phyloP scores from a whole-genome alignment of 1,139 yeast genomes.

The Wickerhamiella pararugosa region DNA sequence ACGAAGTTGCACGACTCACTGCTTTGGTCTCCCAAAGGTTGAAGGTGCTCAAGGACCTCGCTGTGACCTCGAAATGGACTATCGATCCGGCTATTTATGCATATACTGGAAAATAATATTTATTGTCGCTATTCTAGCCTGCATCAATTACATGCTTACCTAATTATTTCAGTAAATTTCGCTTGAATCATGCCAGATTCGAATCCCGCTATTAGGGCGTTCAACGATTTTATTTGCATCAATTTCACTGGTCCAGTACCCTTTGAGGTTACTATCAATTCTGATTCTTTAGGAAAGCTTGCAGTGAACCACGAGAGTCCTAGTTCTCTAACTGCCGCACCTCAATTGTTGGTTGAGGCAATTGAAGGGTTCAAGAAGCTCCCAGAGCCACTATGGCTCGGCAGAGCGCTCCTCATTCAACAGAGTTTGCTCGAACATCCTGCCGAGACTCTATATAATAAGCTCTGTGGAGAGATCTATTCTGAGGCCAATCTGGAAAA shows the following conservation, averaged over 20 bases:
- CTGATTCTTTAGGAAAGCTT: slow-evolving; percentile 10
- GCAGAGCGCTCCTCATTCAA: slow-evolving; percentile 23
- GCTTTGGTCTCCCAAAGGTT: slow-evolving; percentile 9
- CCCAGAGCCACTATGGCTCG: slow-evolving; percentile 20
- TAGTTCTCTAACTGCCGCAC: slow-evolving; percentile 21
- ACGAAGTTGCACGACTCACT: background rate
- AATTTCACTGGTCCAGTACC: slow-evolving; percentile 74
- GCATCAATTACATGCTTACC: background rate
- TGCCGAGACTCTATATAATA: slow-evolving; percentile 21
- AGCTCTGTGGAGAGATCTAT: slow-evolving; percentile 15
- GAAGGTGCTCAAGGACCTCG: slow-evolving; percentile 6
- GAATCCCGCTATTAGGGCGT: slow-evolving; percentile 25
- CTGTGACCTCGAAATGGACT: slow-evolving; percentile 3
- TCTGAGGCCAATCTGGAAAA: slow-evolving; percentile 22
- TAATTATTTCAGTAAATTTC: background rate
- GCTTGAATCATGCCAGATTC: too few species aligned
- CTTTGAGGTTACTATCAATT: slow-evolving; percentile 24
- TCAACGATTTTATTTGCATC: slow-evolving; percentile 57
- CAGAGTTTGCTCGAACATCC: slow-evolving; percentile 23
- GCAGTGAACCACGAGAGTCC: slow-evolving; percentile 24
- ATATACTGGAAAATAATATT: background rate
- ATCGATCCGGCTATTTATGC: background rate
- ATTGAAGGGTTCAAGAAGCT: background rate
- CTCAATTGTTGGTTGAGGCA: slow-evolving; percentile 16
- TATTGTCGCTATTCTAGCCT: background rate